Evolutionary conservation across 306 rosid species (phyloP), one percentile per base, ranked within the genome.

Genomic region (Vigna reflexopilosa): DNA sequence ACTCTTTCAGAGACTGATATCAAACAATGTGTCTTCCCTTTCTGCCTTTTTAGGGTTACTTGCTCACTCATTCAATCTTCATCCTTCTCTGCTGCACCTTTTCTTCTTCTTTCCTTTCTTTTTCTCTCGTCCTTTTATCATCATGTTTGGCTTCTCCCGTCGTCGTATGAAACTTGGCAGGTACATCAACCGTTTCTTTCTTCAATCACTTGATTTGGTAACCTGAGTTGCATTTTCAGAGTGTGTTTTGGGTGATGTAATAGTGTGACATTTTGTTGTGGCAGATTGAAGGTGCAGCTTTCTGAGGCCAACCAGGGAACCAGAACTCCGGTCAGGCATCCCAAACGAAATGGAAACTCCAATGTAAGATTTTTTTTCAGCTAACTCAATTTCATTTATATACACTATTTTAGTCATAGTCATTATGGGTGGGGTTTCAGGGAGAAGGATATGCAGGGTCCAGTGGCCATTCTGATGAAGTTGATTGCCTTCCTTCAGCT

Each of bases 141-240:
- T 50, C 11, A 94, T 94, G 98, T 90, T 94, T 76, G 88, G 94
- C 4, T 90, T 94, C 84, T 87, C 96, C 84, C 97, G 98, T 65
- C 86, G 96, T 77, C 97, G 97, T 55, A 79, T 78, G 86, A 94
- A 94, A 86, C 89, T 82, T 74, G 93, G 90, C 76, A 87, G 97
- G 97, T 92, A 77, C 73, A 83, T 7, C 4, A 40, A 34, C 13
- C 48, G 54, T 76, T 14, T n/a, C 45, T 42, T 70, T 24, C 24
- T 10, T 48, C 16, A 7, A 1, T 64, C 70, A 2, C 68, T 22
- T 38, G 1, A 22, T 20, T 32, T 73, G 15, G 3, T 69, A 7
- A 11, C 1, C 2, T 44, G 6, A 11, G 15, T 45, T 44, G 49
- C 49, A 44, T 10, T 30, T 30, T 30, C 1, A 30, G 5, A 30